These are phyloP conservation scores for Lactarius hengduanensis DNA, from an alignment of 768 basidiomycete species.

Conservation along the genomic window DNA sequence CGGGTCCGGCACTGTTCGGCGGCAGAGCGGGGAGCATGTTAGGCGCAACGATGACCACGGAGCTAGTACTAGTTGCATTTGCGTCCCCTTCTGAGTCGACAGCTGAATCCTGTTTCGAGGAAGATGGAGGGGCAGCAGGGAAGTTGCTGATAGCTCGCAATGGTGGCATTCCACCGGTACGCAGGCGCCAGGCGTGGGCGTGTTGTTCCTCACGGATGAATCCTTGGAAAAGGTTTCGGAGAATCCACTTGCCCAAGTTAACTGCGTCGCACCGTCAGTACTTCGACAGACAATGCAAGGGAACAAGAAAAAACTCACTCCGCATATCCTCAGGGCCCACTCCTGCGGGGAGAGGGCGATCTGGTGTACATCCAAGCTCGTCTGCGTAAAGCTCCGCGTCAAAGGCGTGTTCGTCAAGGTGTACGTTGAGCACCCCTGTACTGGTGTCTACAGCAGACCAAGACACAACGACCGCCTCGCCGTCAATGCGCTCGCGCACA, in stretches of 20 bases:
- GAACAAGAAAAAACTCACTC: constrained; percentile 47
- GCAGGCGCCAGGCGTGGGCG: constrained; percentile 31
- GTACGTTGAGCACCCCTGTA: constrained; percentile 83
- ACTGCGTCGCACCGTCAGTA: constrained; percentile 45
- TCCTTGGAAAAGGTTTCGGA: constrained; percentile 79
- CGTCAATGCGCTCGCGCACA: constrained; percentile 90
- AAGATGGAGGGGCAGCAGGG: constrained; percentile 11
- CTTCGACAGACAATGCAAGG: constrained; percentile 6
- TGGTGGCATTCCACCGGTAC: neutral
- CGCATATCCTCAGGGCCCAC: constrained; percentile 76
- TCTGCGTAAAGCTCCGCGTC: constrained; percentile 96
- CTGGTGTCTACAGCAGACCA: constrained; percentile 93
- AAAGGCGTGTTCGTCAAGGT: constrained; percentile 85
- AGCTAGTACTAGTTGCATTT: constrained; percentile 36
- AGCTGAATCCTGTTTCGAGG: neutral
- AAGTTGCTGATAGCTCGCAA: neutral
- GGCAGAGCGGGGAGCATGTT: constrained; percentile 62
- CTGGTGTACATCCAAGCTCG: constrained; percentile 67
- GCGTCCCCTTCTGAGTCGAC: neutral
- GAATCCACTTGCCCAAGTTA: constrained; percentile 89
- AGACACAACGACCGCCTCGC: constrained; percentile 78
- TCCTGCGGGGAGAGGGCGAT: constrained; percentile 41
- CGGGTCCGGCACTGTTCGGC: constrained; percentile 44
- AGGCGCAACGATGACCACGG: constrained; percentile 53
- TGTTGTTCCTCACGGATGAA: constrained; percentile 72